A percentile compares a stretch with the other conserved stretches of the same genome.
These are phyloP conservation scores for Chrysoporthe deuterocubensis DNA, from an alignment of 2,329 filamentous ascomycete genomes.

Conservation along the genomic window DNA sequence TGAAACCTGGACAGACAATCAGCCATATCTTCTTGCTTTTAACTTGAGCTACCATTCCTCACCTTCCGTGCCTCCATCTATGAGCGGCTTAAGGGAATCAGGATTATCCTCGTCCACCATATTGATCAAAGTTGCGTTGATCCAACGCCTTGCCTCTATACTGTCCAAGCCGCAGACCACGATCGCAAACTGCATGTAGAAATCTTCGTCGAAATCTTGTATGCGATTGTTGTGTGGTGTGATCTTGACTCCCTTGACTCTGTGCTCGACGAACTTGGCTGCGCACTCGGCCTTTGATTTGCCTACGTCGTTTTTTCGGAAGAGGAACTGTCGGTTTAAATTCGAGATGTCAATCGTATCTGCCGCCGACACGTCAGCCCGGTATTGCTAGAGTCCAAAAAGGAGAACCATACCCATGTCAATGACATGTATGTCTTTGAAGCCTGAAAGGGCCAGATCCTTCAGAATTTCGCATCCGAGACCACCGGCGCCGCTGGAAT, in stretches of 20 bases:
- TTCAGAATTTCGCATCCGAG: constrained; percentile 96
- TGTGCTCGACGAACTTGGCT: constrained; percentile 84
- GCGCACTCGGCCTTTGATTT: constrained; percentile 93
- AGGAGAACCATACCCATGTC: constrained; percentile 78
- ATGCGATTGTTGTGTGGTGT: constrained; percentile 94
- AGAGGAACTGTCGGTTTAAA: constrained; percentile 95
- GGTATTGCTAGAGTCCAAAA: neutral
- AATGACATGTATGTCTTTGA: constrained; percentile 97
- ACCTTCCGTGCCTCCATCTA: constrained; percentile 95
- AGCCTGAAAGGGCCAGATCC: constrained; percentile 91
- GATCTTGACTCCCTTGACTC: constrained; percentile 89
- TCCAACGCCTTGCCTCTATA: constrained; percentile 97
- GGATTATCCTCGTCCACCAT: constrained; percentile 85
- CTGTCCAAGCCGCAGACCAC: constrained; percentile 95
- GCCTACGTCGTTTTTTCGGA: constrained; percentile 88
- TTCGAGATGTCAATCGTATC: constrained; percentile 99
- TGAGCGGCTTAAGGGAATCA: constrained; percentile 88
- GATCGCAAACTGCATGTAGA: constrained; percentile 96
- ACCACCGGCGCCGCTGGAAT: constrained; percentile 81
- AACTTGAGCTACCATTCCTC: constrained; percentile 27
- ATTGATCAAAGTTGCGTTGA: constrained; percentile 88
- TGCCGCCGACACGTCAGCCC: constrained; percentile 39
- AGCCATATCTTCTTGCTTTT: neutral
- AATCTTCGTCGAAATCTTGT: constrained; percentile 93
- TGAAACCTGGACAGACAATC: constrained; percentile 69